Conservation (phyloP, 495 filamentous ascomycete genomes). For the Xylaria scruposa region DNA sequence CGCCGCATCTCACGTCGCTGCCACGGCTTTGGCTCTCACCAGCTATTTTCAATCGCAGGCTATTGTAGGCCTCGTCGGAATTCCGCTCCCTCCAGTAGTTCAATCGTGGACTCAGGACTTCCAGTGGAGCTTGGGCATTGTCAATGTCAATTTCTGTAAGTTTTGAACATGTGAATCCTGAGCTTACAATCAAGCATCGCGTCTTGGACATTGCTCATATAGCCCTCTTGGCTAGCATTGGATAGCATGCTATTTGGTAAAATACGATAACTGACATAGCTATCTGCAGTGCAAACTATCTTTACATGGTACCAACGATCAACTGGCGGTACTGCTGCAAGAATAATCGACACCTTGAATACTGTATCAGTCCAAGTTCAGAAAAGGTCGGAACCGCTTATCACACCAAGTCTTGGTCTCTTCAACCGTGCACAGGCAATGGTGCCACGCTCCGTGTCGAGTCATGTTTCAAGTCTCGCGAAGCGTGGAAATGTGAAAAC, state of each 20-base stretch:
- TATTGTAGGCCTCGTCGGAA: conserved; percentile 85
- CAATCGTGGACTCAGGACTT: conserved; percentile 97
- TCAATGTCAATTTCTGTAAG: conserved; percentile 71
- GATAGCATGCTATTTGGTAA: not conserved
- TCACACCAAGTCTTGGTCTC: conserved; percentile 44
- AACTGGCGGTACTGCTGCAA: conserved; percentile 86
- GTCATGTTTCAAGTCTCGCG: conserved; percentile 46
- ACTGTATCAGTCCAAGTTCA: conserved; percentile 83
- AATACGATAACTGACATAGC: conserved; percentile 29
- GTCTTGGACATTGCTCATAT: conserved; percentile 41
- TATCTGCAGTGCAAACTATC: conserved; percentile 70
- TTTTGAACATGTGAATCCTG: not conserved
- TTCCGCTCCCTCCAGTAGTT: conserved; percentile 87
- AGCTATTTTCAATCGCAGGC: conserved; percentile 96
- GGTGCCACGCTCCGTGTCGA: conserved; percentile 58
- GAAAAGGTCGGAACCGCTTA: conserved; percentile 63
- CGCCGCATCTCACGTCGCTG: conserved; percentile 92
- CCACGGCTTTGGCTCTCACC: conserved; percentile 90
- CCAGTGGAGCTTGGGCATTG: conserved; percentile 98
- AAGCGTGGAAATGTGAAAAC: conserved; percentile 57
- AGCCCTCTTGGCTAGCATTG: conserved; percentile 5
- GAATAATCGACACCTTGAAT: conserved; percentile 72
- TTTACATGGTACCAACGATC: conserved; percentile 96
- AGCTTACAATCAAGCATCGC: not conserved
- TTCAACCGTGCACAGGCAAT: conserved; percentile 55